Conservation (phyloP, 371 early-diverging fungal genomes). For the Nematocida sp. region DNA sequence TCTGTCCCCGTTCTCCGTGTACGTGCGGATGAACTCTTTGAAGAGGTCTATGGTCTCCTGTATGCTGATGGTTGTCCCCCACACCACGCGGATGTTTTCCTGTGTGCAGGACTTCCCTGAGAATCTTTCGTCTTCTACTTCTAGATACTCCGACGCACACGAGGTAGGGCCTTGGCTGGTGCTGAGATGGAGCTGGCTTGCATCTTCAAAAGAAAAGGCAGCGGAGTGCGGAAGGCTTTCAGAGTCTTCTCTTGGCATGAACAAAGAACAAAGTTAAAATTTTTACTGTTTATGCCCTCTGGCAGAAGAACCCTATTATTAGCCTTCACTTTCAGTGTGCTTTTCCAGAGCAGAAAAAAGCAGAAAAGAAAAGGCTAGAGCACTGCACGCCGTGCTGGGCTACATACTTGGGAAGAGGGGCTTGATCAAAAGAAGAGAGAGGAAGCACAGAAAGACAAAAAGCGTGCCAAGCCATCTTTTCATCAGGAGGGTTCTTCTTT, state of each 20-base stretch:
- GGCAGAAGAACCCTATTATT: too few relatives aligned
- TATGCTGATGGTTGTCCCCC: conserved; percentile 94
- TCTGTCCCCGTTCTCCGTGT: not conserved
- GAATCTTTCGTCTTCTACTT: not conserved
- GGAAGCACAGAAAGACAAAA: conserved; percentile 27
- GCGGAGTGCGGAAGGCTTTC: conserved; percentile 33
- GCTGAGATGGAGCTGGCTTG: conserved; percentile 56
- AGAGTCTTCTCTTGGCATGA: conserved; percentile 16
- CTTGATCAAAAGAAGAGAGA: conserved; percentile 27
- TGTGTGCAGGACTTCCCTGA: conserved; percentile 10
- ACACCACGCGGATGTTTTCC: conserved; percentile 68
- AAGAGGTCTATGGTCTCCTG: conserved; percentile 78
- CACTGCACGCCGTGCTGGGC: too few relatives aligned
- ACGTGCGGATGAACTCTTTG: conserved; percentile 71
- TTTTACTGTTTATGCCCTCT: not conserved
- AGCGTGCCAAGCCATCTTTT: conserved; percentile 32
- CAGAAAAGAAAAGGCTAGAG: too few relatives aligned
- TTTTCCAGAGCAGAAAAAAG: not conserved
- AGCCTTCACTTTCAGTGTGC: too few relatives aligned
- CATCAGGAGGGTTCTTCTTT: conserved; percentile 20
- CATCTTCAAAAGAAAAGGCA: conserved; percentile 64
- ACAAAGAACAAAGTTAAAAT: not conserved
- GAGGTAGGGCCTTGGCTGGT: conserved; percentile 43
- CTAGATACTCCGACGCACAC: conserved; percentile 24
- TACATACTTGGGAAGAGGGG: conserved; percentile 12